Evolutionary conservation across 31 red algal genomes (phyloP), one percentile per base, ranked within the genome.

Genomic region (Odonthalia washingtoniensis): DNA sequence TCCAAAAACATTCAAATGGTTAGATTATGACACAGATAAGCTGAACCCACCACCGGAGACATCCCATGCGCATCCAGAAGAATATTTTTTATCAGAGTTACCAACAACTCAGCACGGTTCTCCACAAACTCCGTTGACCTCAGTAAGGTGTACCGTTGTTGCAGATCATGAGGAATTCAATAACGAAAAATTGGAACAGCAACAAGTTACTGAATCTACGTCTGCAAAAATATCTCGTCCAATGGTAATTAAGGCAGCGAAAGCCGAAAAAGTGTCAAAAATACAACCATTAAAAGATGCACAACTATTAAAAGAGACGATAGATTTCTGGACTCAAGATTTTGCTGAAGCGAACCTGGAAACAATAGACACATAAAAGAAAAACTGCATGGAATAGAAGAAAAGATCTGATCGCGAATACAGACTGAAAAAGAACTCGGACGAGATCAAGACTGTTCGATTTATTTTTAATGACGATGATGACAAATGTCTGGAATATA

Each of bases 341-440:
- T 79, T 79, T 28, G 40, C n/a, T 1, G 75, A 79, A 3, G 3
- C 44, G 3, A 57, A 43, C 17, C 30, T 26, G 3, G 75, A 36
- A 1, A 44, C 75, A 62, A 79, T 79, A 5, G 40, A 45, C 24
- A 43, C 75, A 53, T 36, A 36, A 2, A 45, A 79, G 26, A 27
- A 31, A 2, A 36, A 43, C 40, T 35, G 40, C 3, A 16, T 3
- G 1, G 44, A 44, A 31, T 31, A 79, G 4, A 57, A 61, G 4
- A 53, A 81, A 34, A 41, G 65, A 35, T 30, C 78, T 34, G 32
- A 81, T 31, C 24, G 78, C 24, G 28, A 81, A 26, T 81, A 65
- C 46, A 40, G 37, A 30, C 53, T 0, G 34, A 44, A 52, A 44
- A 81, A 81, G 65, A 53, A 2, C 60, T 44, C 53, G 34, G 44